Conservation (phyloP, 139 green algal genomes). For the Haematococcus lacustris region DNA sequence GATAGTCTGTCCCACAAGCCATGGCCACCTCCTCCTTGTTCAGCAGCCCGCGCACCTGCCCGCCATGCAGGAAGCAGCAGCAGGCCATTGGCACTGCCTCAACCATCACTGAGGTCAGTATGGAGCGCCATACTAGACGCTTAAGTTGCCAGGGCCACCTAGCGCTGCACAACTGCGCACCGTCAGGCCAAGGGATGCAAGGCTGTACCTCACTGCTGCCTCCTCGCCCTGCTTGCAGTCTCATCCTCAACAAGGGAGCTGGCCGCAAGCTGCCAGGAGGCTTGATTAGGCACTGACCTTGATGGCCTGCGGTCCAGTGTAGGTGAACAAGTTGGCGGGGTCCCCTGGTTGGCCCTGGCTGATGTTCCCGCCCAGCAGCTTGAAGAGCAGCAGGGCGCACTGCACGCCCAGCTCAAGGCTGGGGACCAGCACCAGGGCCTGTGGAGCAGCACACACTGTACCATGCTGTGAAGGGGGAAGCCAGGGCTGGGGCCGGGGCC, state of each 20-base stretch:
- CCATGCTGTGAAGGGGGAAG: background rate
- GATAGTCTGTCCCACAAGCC: slow-evolving; percentile 31
- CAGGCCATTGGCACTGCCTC: background rate
- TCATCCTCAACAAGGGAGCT: background rate
- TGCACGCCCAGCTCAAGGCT: slow-evolving; percentile 86
- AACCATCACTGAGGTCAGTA: too few relatives aligned
- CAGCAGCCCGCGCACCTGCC: slow-evolving; percentile 68
- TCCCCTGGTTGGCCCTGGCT: slow-evolving; percentile 56
- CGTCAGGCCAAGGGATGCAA: background rate
- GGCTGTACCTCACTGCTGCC: background rate
- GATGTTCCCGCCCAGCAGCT: slow-evolving; percentile 68
- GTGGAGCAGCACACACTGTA: slow-evolving; percentile 3
- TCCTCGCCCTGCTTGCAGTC: background rate
- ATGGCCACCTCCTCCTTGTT: slow-evolving; percentile 64
- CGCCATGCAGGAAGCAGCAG: background rate
- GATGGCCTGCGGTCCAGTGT: slow-evolving; percentile 60
- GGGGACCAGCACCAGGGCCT: slow-evolving; percentile 75
- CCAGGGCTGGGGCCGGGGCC: too few relatives aligned
- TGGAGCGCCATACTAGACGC: too few relatives aligned
- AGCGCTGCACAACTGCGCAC: background rate
- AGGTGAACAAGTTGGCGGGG: slow-evolving; percentile 77
- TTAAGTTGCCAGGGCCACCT: background rate
- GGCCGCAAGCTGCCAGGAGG: background rate
- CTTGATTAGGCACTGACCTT: slow-evolving; percentile 34
- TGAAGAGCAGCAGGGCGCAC: slow-evolving; percentile 61